Conservation (phyloP, 768 basidiomycete genomes). For the Harrya chromipes region DNA sequence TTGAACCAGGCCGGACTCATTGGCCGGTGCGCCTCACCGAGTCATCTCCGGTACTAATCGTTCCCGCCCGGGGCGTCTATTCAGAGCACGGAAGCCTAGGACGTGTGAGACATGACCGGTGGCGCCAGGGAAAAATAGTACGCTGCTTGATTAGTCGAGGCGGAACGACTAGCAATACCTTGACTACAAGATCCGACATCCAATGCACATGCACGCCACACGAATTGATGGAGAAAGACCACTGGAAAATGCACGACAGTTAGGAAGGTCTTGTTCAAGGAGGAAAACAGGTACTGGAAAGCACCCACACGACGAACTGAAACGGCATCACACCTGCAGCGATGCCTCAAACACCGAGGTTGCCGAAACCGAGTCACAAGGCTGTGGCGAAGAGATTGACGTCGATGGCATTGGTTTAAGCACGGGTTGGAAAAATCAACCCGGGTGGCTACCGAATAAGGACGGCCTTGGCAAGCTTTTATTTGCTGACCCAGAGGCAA, state of each 20-base stretch:
- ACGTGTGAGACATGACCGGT: conserved; percentile 7
- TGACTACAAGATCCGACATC: conserved; percentile 16
- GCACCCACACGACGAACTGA: not conserved
- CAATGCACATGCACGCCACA: not conserved
- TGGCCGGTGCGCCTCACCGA: not conserved
- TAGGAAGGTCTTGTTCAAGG: not conserved
- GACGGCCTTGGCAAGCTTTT: no score
- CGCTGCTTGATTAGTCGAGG: not conserved
- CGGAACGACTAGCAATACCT: conserved; percentile 9
- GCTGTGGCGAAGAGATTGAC: conserved; percentile 1
- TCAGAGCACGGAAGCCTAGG: conserved; percentile 4
- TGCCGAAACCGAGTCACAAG: not conserved
- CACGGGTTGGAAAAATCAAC: no score
- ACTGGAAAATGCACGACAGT: not conserved
- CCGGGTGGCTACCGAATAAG: no score
- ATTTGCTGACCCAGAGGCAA: no score
- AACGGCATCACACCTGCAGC: no score
- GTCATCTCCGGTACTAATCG: not conserved
- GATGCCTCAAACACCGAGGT: no score
- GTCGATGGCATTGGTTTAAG: no score
- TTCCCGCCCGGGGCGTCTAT: not conserved
- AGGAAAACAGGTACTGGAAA: not conserved
- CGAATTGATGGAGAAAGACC: not conserved
- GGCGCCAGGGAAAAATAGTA: conserved; percentile 7
- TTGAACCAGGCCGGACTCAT: not conserved